A percentile compares a stretch with the other conserved stretches of the same genome.
phyloP scores from a whole-genome alignment of 2,329 filamentous ascomycete genomes.

The Diaporthe destruens region DNA sequence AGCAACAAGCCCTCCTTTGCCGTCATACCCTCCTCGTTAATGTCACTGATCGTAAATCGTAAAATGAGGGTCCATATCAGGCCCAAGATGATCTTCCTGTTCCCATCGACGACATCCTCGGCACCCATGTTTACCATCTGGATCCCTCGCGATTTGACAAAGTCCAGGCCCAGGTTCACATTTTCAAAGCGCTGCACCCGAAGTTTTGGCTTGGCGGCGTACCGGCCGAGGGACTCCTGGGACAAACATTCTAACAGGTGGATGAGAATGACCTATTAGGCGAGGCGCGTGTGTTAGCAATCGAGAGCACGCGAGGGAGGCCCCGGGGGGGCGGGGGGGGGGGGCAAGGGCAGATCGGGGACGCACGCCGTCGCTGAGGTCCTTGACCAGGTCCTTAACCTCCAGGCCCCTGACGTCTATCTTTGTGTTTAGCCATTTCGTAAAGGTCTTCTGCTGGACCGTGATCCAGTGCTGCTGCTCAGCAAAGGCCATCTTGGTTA shows the following conservation, averaged over 20 bases:
- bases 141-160: slow-evolving; percentile 85
- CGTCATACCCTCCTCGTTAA: slow-evolving; percentile 97
- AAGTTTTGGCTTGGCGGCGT: slow-evolving; percentile 95
- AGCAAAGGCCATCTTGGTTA: slow-evolving; percentile 72
- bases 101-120: slow-evolving; percentile 98
- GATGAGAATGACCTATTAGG: slow-evolving; percentile 86
- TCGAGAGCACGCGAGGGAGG: neutral
- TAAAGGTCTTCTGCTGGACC: slow-evolving; percentile 99
- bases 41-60: slow-evolving; percentile 97
- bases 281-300: slow-evolving; percentile 15
- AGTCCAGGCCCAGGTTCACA: slow-evolving; percentile 94
- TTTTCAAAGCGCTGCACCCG: slow-evolving; percentile 98
- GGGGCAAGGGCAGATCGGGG: neutral
- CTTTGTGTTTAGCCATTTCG: slow-evolving; percentile 99
- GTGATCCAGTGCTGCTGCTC: slow-evolving; percentile 77
- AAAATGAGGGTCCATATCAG: slow-evolving; percentile 99
- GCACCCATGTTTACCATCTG: slow-evolving; percentile 99
- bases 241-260: slow-evolving; percentile 97
- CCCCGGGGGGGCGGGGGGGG: slow-evolving; percentile 23
- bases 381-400: slow-evolving; percentile 87
- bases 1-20: slow-evolving; percentile 94
- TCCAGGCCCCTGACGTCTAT: slow-evolving; percentile 81
- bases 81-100: slow-evolving; percentile 95
- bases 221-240: slow-evolving; percentile 93
- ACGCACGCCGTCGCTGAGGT: slow-evolving; percentile 93